A percentile compares a stretch with the other conserved stretches of the same genome.
These are phyloP conservation scores for Puccinia coronata DNA, from an alignment of 1,284 basidiomycete species.

Conservation along the genomic window DNA sequence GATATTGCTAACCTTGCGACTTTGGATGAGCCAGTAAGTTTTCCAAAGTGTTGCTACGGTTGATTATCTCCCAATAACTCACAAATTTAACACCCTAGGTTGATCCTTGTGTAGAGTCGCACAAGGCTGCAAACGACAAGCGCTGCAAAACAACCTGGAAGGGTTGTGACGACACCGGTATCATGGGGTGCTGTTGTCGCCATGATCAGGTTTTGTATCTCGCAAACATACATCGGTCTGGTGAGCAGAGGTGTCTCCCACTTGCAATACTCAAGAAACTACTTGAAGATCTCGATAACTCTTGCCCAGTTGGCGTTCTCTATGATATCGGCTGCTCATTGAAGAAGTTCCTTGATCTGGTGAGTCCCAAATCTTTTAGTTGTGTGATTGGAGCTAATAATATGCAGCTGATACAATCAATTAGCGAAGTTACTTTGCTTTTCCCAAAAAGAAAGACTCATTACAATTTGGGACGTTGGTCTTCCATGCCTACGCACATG, in stretches of 20 bases:
- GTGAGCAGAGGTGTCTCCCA: constrained; percentile 6
- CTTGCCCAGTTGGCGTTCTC: neutral
- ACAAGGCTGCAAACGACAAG: constrained; percentile 22
- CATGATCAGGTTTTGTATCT: constrained; percentile 2
- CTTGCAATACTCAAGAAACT: neutral
- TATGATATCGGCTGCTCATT: constrained; percentile 30
- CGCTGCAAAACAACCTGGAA: neutral
- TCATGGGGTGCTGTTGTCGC: constrained; percentile 19
- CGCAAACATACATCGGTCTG: constrained; percentile 10
- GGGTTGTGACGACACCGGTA: constrained; percentile 15
- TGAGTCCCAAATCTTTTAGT: neutral
- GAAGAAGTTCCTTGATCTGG: neutral
- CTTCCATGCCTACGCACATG: constrained; percentile 45
- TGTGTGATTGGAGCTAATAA: neutral
- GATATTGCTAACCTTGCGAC: neutral
- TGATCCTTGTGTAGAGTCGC: neutral
- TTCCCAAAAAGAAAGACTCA: neutral
- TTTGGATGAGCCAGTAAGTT: neutral
- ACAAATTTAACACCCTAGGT: neutral
- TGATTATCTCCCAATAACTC: neutral
- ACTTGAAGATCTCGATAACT: neutral
- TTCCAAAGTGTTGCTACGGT: neutral
- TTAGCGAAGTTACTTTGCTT: neutral
- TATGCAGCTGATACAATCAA: too few species aligned
- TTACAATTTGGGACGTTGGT: constrained; percentile 30